phyloP scores from a whole-genome alignment of 345 rosid species.

The Boechera divaricarpa region DNA sequence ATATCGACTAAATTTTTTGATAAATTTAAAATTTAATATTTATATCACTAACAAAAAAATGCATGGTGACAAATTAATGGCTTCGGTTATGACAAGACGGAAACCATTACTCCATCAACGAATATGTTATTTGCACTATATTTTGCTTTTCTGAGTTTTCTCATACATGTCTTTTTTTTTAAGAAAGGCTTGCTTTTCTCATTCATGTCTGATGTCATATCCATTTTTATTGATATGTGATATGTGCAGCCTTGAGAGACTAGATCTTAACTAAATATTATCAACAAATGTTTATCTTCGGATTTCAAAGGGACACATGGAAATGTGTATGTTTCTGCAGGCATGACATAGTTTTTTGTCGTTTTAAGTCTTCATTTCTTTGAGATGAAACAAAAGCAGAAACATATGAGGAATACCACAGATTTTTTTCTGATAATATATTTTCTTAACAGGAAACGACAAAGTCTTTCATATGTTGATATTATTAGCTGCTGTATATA shows the following conservation, averaged over 20 bases:
- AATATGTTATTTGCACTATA: neutral
- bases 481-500: neutral
- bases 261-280: neutral
- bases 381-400: neutral
- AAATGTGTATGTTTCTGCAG: slow-evolving; percentile 14
- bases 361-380: slow-evolving; percentile 1
- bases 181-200: neutral
- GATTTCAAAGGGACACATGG: slow-evolving; percentile 14
- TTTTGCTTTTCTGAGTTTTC: neutral
- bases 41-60: neutral
- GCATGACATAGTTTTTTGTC: slow-evolving; percentile 6
- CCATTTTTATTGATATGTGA: neutral
- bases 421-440: neutral
- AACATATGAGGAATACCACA: neutral
- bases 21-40: neutral
- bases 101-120: neutral
- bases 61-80: neutral
- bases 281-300: neutral
- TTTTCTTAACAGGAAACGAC: neutral
- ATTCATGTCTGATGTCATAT: neutral
- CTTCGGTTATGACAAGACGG: neutral
- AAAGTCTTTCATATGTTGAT: neutral
- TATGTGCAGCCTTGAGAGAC: neutral
- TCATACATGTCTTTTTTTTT: neutral
- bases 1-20: neutral